Percentiles rank a stretch among this genome's conserved stretches.
Evolutionary conservation across 345 rosid genomes (phyloP).

Genomic region (Rhizophora mangle): DNA sequence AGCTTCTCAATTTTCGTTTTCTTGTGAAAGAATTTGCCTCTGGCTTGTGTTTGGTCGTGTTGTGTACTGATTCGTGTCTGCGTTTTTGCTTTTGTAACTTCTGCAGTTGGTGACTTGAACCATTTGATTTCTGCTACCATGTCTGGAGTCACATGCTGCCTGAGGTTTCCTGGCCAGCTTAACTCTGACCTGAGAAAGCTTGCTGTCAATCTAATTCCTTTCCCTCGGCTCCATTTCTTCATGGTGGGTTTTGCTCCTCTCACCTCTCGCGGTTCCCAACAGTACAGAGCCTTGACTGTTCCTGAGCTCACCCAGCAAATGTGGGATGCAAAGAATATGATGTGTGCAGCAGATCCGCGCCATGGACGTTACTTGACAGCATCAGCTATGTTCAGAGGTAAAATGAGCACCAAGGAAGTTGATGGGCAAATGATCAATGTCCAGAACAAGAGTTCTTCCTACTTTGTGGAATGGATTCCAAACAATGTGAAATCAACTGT

Average conservation of each 20-base stretch:
- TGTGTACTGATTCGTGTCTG: neutral
- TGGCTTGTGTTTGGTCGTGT: neutral
- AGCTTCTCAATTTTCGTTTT: constrained; percentile 8
- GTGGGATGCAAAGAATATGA: neutral
- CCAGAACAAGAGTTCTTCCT: constrained; percentile 69
- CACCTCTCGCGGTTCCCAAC: constrained; percentile 57
- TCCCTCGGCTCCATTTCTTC: constrained; percentile 58
- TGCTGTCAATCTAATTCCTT: constrained; percentile 59
- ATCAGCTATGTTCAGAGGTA: constrained; percentile 51
- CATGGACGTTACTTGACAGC: constrained; percentile 49
- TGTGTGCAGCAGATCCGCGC: constrained; percentile 10
- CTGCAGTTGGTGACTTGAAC: constrained; percentile 64
- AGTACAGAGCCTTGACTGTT: constrained; percentile 41
- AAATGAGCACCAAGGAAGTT: constrained; percentile 55
- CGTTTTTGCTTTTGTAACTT: neutral
- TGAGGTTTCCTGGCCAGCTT: constrained; percentile 71
- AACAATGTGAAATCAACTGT: constrained; percentile 54
- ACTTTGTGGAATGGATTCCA: constrained; percentile 78
- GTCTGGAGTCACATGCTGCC: constrained; percentile 81
- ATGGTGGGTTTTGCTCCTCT: constrained; percentile 60
- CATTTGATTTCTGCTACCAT: constrained; percentile 73
- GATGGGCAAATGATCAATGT: constrained; percentile 67
- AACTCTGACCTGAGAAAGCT: constrained; percentile 74
- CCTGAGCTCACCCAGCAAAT: constrained; percentile 38
- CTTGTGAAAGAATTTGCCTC: too few relatives aligned